phyloP scores from a whole-genome alignment of 2,329 filamentous ascomycete genomes.

The Alternaria sp. region DNA sequence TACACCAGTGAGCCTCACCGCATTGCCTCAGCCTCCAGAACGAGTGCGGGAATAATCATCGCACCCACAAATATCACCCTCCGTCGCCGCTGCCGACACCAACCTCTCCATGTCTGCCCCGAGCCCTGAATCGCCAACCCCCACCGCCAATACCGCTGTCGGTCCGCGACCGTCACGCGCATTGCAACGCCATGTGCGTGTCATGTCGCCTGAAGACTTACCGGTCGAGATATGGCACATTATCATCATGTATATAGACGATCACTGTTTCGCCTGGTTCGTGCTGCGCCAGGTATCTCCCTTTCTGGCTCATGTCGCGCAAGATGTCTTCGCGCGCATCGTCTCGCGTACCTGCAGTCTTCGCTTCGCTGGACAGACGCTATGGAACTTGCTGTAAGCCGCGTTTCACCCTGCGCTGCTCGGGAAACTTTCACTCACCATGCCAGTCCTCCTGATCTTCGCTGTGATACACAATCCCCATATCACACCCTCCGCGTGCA shows the following conservation, averaged over 20 bases:
- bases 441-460: constrained; percentile 9
- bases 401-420: constrained; percentile 8
- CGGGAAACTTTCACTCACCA: constrained; percentile 10
- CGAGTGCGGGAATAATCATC: constrained; percentile 17
- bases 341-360: constrained; percentile 23
- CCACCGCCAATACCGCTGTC: constrained; percentile 15
- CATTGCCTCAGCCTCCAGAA: constrained; percentile 4
- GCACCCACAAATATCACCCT: constrained; percentile 7
- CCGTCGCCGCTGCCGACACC: constrained; percentile 9
- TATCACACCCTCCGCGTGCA: constrained; percentile 1
- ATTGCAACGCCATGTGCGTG: constrained; percentile 3
- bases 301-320: constrained; percentile 18
- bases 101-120: constrained; percentile 10
- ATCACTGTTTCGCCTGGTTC: constrained; percentile 29
- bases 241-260: constrained; percentile 19
- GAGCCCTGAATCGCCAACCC: constrained; percentile 12
- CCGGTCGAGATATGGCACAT: constrained; percentile 24
- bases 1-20: constrained; percentile 15
- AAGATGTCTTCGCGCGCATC: constrained; percentile 21
- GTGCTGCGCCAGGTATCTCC: constrained; percentile 25
- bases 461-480: constrained; percentile 1
- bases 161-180: constrained; percentile 10
- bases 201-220: constrained; percentile 14
- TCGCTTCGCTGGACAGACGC: constrained; percentile 22
- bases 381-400: constrained; percentile 19